phyloP scores from a whole-genome alignment of 768 basidiomycete genomes.

The Rubroboletus pulcherrimus region DNA sequence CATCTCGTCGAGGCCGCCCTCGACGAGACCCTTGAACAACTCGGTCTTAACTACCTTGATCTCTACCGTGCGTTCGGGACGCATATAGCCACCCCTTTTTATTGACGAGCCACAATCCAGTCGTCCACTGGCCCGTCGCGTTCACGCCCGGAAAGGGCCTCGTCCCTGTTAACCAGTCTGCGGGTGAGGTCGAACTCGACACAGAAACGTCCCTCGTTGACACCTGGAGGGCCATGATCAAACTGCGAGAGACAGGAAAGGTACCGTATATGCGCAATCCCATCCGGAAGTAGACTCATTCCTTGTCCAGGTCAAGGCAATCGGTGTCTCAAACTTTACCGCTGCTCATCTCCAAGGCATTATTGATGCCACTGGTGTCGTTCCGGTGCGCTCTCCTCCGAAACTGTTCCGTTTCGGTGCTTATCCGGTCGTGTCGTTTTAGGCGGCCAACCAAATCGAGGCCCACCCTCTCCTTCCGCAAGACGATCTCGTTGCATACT shows the following conservation, averaged over 20 bases:
- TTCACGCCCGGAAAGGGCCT: constrained; percentile 58
- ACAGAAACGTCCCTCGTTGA: constrained; percentile 59
- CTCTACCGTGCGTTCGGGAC: constrained; percentile 56
- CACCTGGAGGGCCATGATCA: constrained; percentile 80
- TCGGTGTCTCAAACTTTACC: constrained; percentile 86
- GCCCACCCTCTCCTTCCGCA: constrained; percentile 79
- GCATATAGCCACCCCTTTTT: constrained; percentile 2
- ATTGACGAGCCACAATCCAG: constrained; percentile 31
- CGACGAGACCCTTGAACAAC: constrained; percentile 68
- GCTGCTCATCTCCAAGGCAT: constrained; percentile 62
- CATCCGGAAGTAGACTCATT: neutral
- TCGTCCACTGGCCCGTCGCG: constrained; percentile 78
- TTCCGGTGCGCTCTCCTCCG: constrained; percentile 48
- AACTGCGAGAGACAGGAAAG: constrained; percentile 65
- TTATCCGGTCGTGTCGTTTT: neutral
- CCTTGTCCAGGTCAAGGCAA: constrained; percentile 48
- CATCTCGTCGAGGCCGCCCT: constrained; percentile 68
- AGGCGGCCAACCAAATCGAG: constrained; percentile 78
- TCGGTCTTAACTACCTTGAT: constrained; percentile 76
- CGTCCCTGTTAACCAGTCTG: constrained; percentile 44
- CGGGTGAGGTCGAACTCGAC: constrained; percentile 54
- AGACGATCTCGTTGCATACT: constrained; percentile 66
- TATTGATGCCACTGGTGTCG: constrained; percentile 64
- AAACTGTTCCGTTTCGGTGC: neutral
- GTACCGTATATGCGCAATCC: constrained; percentile 30